Base-by-base conservation (phyloP, 1,284 basidiomycete genomes). In the Pisolithus thermaeus region DNA sequence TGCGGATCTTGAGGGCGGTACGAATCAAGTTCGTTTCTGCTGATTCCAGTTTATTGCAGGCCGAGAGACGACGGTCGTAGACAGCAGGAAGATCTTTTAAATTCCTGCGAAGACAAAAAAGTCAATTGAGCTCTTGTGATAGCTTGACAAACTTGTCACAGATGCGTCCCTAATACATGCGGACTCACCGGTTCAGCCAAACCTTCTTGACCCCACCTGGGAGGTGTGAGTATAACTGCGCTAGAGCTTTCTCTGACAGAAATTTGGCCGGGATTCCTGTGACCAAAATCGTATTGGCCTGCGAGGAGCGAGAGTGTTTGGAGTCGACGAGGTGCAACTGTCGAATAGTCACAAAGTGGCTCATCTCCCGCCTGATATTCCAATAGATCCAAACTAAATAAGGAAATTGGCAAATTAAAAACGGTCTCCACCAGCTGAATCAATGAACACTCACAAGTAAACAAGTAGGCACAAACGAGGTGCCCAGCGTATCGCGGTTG, bases 261-360 rank as follows among this genome's bases (percentile, higher is more conserved):
- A 87, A 86, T 50, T 84, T 79, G 42, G 79, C 70, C n/a, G 95
- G 93, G 7, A 99, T 83, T 43, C 92, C 92, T 14, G 92, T 92
- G 57, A 98, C 77, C 44, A 94, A 82, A 18, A 99, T 78, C 3
- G 95, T 97, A 58, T 85, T 88, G 2, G 94, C 89, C 70, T 94
- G 90, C 0, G 89, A 81, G 6, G 83, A 80, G 37, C 77, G 72
- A 0, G 88, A 75, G 63, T 96, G 89, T n/a, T 72, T 70, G 9
- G 78, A 76, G 53, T 84, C 82, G 56, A 91, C 81, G 47, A 99
- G 81, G 75, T 92, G 90, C 47, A 83, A 76, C 66, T 97, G 94
- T 32, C 96, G 91, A 16, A 84, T 77, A 51, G 78, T 76, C 58
- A 97, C 73, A 60, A 92, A 97, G 61, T 90, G 83, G 18, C 69